A percentile compares a stretch with the other conserved stretches of the same genome.
These are phyloP conservation scores for Cryphonectria radicalis DNA, from an alignment of 2,329 filamentous ascomycete genomes.

Conservation along the genomic window DNA sequence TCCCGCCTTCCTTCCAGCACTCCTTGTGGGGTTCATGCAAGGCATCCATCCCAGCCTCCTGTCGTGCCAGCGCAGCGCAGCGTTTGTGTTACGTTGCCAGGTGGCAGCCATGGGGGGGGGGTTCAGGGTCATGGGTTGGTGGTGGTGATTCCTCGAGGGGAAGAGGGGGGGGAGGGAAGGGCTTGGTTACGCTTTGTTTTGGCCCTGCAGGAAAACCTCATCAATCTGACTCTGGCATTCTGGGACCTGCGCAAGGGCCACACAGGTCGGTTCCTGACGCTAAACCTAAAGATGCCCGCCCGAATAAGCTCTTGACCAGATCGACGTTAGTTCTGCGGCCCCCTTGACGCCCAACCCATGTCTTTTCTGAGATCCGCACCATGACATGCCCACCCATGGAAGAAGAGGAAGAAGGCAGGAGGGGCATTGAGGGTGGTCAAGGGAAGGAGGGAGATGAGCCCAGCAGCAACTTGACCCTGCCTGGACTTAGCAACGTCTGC, in stretches of 20 bases:
- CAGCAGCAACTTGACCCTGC: no score
- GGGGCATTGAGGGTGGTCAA: neutral
- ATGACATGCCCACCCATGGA: neutral
- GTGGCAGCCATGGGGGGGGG: neutral
- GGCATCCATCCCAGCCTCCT: neutral
- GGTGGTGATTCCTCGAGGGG: neutral
- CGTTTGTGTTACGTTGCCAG: neutral
- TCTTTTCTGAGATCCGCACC: neutral
- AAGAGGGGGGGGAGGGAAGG: neutral
- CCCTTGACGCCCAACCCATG: constrained; percentile 3
- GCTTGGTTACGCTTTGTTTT: no score
- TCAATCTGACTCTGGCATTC: neutral
- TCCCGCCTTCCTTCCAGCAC: neutral
- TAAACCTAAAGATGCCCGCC: constrained; percentile 6
- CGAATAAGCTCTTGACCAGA: constrained; percentile 9
- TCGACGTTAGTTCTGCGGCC: neutral
- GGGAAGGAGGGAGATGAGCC: neutral
- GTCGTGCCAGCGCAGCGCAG: neutral
- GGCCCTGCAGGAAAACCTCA: constrained; percentile 1
- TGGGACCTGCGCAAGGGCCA: constrained; percentile 11
- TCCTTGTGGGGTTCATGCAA: neutral
- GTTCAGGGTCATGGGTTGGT: neutral
- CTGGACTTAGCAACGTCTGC: neutral
- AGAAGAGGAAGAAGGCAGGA: neutral
- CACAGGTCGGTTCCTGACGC: constrained; percentile 1